These are phyloP conservation scores for Pichia norvegensis DNA, from an alignment of 1,139 yeast species.

Conservation along the genomic window DNA sequence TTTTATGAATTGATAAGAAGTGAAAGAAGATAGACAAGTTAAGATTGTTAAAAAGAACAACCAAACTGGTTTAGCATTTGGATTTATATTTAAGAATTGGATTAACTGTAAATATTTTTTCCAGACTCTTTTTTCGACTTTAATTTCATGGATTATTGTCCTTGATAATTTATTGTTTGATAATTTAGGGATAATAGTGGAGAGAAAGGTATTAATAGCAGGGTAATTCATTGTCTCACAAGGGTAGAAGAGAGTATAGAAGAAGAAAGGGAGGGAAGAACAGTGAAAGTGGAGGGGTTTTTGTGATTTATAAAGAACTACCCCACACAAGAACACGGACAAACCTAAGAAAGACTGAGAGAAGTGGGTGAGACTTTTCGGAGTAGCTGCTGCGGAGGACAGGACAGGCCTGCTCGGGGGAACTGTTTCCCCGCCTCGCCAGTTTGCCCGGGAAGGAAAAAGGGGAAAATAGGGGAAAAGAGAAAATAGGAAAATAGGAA, in stretches of 20 bases:
- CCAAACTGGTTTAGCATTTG: constrained; percentile 28
- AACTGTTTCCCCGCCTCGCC: too few relatives aligned
- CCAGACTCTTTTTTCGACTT: constrained; percentile 10
- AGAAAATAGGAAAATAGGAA: too few relatives aligned
- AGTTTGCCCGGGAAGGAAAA: too few relatives aligned
- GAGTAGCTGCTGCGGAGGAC: too few relatives aligned
- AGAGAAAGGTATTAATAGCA: not conserved
- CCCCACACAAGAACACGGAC: too few relatives aligned
- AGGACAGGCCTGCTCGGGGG: too few relatives aligned
- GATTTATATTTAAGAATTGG: constrained; percentile 18
- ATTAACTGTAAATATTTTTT: constrained; percentile 11
- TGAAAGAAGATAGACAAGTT: constrained; percentile 6
- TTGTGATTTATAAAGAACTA: too few relatives aligned
- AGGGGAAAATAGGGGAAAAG: too few relatives aligned
- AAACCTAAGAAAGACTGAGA: too few relatives aligned
- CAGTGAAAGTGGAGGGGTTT: too few relatives aligned
- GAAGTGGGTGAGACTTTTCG: too few relatives aligned
- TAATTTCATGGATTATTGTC: constrained; percentile 3
- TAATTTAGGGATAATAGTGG: not conserved
- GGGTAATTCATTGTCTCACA: not conserved
- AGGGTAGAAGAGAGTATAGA: not conserved
- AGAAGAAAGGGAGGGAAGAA: not conserved
- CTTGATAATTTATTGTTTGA: not conserved
- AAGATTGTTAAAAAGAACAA: constrained; percentile 25
- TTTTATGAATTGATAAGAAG: constrained; percentile 7